phyloP scores from a whole-genome alignment of 2,329 filamentous ascomycete genomes.

The Monascus ruber region DNA sequence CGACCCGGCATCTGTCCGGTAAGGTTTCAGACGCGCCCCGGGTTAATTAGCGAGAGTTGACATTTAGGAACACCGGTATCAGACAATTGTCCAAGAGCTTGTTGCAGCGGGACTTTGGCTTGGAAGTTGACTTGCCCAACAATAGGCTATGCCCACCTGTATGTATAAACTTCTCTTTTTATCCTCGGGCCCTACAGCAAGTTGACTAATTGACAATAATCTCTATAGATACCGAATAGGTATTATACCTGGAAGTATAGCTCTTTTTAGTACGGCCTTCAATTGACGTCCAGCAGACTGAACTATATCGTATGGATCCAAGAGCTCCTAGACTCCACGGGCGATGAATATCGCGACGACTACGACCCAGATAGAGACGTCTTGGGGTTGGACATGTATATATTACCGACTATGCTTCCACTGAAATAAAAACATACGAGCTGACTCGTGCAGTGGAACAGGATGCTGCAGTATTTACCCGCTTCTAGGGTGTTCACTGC shows the following conservation, averaged over 20 bases:
- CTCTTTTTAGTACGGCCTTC: too few species aligned
- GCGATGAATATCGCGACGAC: constrained; percentile 33
- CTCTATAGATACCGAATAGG: constrained; percentile 35
- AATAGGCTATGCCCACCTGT: constrained; percentile 83
- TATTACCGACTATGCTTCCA: background rate
- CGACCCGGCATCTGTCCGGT: constrained; percentile 64
- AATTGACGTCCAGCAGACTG: constrained; percentile 45
- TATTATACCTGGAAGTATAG: constrained; percentile 6
- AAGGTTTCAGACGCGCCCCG: constrained; percentile 16
- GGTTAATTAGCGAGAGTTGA: background rate
- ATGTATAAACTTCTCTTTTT: constrained; percentile 9
- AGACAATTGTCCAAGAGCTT: constrained; percentile 66
- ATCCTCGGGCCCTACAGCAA: background rate
- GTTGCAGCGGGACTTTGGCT: constrained; percentile 61
- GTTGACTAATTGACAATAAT: background rate
- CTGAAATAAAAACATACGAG: background rate
- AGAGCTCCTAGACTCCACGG: constrained; percentile 61
- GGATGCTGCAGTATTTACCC: constrained; percentile 89
- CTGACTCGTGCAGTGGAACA: constrained; percentile 48
- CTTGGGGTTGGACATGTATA: constrained; percentile 62
- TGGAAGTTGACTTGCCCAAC: constrained; percentile 58
- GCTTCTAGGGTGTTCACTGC: constrained; percentile 60
- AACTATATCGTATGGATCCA: constrained; percentile 91
- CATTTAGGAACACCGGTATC: constrained; percentile 1
- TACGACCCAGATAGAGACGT: constrained; percentile 48